Evolutionary conservation across 2,329 filamentous ascomycete genomes (phyloP), one percentile per base, ranked within the genome.

Genomic region (Alternaria angustiovoidea): DNA sequence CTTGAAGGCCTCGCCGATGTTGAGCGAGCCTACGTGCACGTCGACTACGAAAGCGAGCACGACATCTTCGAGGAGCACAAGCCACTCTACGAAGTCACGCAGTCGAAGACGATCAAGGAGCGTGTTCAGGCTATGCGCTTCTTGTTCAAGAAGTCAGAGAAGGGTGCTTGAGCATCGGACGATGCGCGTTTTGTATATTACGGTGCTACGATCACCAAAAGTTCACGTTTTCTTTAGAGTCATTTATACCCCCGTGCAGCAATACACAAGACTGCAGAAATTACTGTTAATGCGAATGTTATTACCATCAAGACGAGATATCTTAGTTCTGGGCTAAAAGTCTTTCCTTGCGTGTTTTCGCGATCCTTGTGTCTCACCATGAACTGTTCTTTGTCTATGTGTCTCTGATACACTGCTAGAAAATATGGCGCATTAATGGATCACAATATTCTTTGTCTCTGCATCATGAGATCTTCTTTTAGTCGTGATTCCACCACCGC

Each of bases 1-100:
- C 80, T 88, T 12, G 87, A 89, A 76, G 86, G 57, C 18, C 75
- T 79, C 46, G 75, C 75, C 14, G 74, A 78, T 58, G 77, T 79
- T 11, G 77, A 66, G 78, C 77, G 82, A 22, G 82, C 82, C 1
- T 85, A 83, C 67, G 82, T 84, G 2, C 82, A 85, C 68, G 75
- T 83, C 49, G 83, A 84, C 64, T 84, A 84, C 49, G 77, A 79
- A 51, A 63, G 77, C 42, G 74, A 77, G 14, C 77, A 79, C 61
- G 75, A 78, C 52, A 73, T 77, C 42, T 65, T 75, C 16, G 77
- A 79, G 39, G 77, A 79, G 62, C 77, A 79, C 57, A 79, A 79
- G 57, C 76, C 77, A 1, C 59, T 79, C 9, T 78, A 79, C 43
- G 74, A 78, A 53, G 66, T 71, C 22, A 76, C 73, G 3, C 65